Percentiles rank a stretch among this genome's conserved stretches.
These are phyloP conservation scores for Silene vulgaris DNA, from an alignment of 179 eudicot species.

Conservation along the genomic window DNA sequence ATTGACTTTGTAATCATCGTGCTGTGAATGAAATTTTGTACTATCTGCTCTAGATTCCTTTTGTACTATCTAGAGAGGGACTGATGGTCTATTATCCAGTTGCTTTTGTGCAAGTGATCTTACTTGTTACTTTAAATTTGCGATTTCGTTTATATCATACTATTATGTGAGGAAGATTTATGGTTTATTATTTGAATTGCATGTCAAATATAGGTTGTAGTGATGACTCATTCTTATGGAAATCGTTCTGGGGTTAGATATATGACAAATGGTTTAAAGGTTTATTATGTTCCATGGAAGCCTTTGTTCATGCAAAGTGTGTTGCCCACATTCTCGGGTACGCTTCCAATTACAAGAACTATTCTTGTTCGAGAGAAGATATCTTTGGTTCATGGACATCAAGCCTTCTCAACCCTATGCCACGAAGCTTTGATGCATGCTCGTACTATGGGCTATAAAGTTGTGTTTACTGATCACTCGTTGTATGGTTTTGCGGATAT, in stretches of 20 bases:
- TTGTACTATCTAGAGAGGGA: neutral
- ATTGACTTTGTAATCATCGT: too few relatives aligned
- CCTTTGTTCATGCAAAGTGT: constrained; percentile 90
- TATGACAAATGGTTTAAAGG: constrained; percentile 80
- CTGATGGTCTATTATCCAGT: neutral
- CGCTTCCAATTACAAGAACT: constrained; percentile 79
- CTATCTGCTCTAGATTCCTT: neutral
- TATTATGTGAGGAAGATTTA: neutral
- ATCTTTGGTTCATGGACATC: constrained; percentile 92
- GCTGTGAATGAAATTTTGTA: neutral
- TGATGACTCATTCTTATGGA: constrained; percentile 92
- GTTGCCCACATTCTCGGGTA: constrained; percentile 84
- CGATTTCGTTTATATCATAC: constrained; percentile 2
- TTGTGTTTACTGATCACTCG: constrained; percentile 92
- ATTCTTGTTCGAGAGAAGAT: constrained; percentile 78
- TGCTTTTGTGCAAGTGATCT: neutral
- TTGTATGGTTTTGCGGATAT: constrained; percentile 94
- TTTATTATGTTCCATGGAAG: constrained; percentile 92
- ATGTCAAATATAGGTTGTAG: constrained; percentile 56
- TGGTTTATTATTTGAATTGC: constrained; percentile 6
- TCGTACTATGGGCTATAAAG: constrained; percentile 94
- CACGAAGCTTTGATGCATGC: constrained; percentile 98
- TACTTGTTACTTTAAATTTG: constrained; percentile 8
- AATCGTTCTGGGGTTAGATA: constrained; percentile 85
- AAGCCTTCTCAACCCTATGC: constrained; percentile 94